Base-by-base conservation (phyloP, 345 rosid species). In the Isatis tinctoria region DNA sequence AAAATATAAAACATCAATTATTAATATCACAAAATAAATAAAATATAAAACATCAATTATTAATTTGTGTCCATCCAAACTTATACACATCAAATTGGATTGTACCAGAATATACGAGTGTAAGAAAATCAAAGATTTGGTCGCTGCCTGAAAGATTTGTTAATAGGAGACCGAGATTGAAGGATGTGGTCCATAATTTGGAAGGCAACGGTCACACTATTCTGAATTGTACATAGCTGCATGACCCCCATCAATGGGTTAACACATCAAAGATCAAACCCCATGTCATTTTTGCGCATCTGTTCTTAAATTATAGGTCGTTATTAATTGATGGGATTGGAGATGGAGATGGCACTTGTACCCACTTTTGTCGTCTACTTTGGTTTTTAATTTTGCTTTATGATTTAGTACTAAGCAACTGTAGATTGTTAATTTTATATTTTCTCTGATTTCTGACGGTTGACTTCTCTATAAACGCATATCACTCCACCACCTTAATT, bases 151-250 rank as follows among this genome's bases (percentile, higher is more conserved):
- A 70, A 70, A 45, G 17, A 59, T 44, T 60, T 35, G 74, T 2
- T 14, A 24, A 24, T 7, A 0, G 28, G 13, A 36, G 48, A 70
- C 48, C 57, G 58, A 59, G 49, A 70, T 47, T 36, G 28, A 24
- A 10, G 32, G 68, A 60, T 36, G 61, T 71, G 68, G 43, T 48
- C 52, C 68, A 49, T 32, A 22, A 4, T 47, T 35, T 48, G 3
- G 67, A 60, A 71, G 67, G 60, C 39, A 71, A 12, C 22, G 11
- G 30, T 61, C 52, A 51, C 68, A 28, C 52, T 17, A 48, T 48
- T 48, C 60, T 48, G 60, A 60, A 60, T n/a, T n/a, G 75, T 71
- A 71, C 51, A 71, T 60, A 60, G 52, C 32, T 61, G 51, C 75
- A 49, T 24, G 57, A 51, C 10, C 51, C 60, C 51, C 60, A 71